Conservation (phyloP, 805 yeast genomes). For the Starmerella riodocensis region DNA sequence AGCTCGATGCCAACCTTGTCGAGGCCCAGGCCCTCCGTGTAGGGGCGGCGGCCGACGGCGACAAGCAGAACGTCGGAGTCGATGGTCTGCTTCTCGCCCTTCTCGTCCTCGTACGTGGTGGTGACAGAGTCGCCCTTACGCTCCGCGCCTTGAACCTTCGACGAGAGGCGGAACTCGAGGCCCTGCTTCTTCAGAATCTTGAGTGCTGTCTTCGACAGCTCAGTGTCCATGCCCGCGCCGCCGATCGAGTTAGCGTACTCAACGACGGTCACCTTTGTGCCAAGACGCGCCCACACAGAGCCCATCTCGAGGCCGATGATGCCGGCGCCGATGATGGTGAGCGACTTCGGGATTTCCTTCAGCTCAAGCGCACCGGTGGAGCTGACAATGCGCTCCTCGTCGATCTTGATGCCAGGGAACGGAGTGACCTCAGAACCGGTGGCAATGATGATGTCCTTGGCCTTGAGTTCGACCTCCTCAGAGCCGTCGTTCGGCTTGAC, state of each 20-base stretch:
- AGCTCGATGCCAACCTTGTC: conserved; percentile 81
- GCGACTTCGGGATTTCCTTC: conserved; percentile 79
- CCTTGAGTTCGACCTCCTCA: conserved; percentile 57
- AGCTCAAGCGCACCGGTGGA: conserved; percentile 85
- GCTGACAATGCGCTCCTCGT: conserved; percentile 91
- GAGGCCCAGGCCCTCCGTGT: conserved; percentile 74
- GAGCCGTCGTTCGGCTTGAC: conserved; percentile 81
- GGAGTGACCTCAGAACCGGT: conserved; percentile 98
- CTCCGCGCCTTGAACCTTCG: conserved; percentile 78
- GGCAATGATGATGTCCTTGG: conserved; percentile 85
- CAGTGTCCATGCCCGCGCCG: conserved; percentile 98
- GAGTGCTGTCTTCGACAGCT: conserved; percentile 81
- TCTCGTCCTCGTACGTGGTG: conserved; percentile 78
- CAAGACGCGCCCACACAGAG: conserved; percentile 90
- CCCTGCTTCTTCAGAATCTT: conserved; percentile 92
- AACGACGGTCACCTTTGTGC: conserved; percentile 85
- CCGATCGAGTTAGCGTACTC: conserved; percentile 88
- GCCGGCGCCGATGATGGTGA: conserved; percentile 97
- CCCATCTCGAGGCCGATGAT: conserved; percentile 99
- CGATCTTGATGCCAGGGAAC: conserved; percentile 94
- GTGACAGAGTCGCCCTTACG: conserved; percentile 81
- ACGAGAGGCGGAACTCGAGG: conserved; percentile 76
- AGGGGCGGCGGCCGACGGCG: conserved; percentile 98
- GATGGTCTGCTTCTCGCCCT: conserved; percentile 68
- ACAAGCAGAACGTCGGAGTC: conserved; percentile 91